phyloP scores from a whole-genome alignment of 192 early-diverging fungal species.

The Dissophora globulifera region DNA sequence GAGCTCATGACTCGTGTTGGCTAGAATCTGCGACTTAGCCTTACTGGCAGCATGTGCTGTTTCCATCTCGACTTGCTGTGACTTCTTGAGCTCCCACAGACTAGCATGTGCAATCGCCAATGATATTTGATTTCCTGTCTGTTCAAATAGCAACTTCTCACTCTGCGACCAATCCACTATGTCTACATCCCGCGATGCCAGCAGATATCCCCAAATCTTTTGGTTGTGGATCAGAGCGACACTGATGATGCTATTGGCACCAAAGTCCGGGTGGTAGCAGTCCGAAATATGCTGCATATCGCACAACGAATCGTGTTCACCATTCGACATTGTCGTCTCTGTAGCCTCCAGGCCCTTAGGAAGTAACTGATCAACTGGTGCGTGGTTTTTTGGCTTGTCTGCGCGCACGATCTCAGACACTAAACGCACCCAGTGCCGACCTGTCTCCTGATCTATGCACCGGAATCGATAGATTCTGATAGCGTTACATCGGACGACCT shows the following conservation, averaged over 20 bases:
- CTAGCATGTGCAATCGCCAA: slow-evolving; percentile 55
- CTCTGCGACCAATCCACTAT: slow-evolving; percentile 38
- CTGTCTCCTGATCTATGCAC: slow-evolving; percentile 22
- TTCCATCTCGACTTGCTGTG: slow-evolving; percentile 55
- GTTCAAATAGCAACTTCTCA: slow-evolving; percentile 56
- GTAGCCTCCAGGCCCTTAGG: slow-evolving; percentile 28
- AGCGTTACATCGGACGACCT: slow-evolving; percentile 47
- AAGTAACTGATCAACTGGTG: slow-evolving; percentile 24
- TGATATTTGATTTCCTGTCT: slow-evolving; percentile 55
- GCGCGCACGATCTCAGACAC: slow-evolving; percentile 32
- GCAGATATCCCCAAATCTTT: slow-evolving; percentile 52
- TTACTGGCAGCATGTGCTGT: slow-evolving; percentile 54
- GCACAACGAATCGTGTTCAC: slow-evolving; percentile 15
- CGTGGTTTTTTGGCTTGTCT: slow-evolving; percentile 30
- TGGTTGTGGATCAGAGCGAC: slow-evolving; percentile 42
- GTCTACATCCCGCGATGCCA: slow-evolving; percentile 32
- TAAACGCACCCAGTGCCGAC: slow-evolving; percentile 35
- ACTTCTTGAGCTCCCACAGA: slow-evolving; percentile 51
- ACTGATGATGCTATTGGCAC: slow-evolving; percentile 35
- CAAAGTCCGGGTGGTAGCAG: slow-evolving; percentile 32
- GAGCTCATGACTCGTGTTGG: slow-evolving; percentile 53
- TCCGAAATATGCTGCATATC: slow-evolving; percentile 23
- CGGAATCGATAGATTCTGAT: slow-evolving; percentile 46
- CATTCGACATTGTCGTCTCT: neutral
- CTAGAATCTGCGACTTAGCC: slow-evolving; percentile 56